phyloP scores from a whole-genome alignment of 2,329 filamentous ascomycete species.

The Sarocladium oryzae region DNA sequence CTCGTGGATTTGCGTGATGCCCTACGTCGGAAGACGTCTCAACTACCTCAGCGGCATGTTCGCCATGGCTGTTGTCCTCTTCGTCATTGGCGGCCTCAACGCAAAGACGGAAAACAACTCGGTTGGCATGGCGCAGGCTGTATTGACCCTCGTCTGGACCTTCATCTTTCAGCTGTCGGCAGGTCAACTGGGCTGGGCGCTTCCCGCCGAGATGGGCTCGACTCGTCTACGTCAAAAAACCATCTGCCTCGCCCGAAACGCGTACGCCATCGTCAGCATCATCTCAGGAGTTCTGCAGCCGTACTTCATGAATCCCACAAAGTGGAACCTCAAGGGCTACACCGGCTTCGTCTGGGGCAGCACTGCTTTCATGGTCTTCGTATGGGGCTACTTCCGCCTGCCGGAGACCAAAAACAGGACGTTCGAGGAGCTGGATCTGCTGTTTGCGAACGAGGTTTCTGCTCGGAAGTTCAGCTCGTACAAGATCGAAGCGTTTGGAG shows the following conservation, averaged over 20 bases:
- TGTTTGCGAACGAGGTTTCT: constrained; percentile 16
- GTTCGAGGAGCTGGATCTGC: constrained; percentile 18
- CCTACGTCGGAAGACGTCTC: constrained; percentile 35
- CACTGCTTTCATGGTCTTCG: constrained; percentile 12
- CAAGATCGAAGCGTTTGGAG: not conserved
- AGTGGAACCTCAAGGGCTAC: constrained; percentile 31
- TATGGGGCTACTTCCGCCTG: constrained; percentile 18
- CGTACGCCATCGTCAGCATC: constrained; percentile 17
- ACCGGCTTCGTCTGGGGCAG: constrained; percentile 15
- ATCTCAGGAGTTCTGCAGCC: constrained; percentile 19
- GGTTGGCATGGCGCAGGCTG: constrained; percentile 22
- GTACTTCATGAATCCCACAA: constrained; percentile 30
- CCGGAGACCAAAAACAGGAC: constrained; percentile 19
- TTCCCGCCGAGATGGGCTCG: constrained; percentile 24
- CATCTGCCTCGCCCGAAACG: constrained; percentile 17
- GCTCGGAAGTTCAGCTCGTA: constrained; percentile 11
- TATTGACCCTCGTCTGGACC: constrained; percentile 27
- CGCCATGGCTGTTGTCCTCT: constrained; percentile 27
- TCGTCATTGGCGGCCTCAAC: constrained; percentile 36
- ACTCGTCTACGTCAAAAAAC: constrained; percentile 19
- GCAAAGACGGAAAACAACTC: constrained; percentile 19
- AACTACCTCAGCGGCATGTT: constrained; percentile 39
- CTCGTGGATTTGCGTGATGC: constrained; percentile 32
- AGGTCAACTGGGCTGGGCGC: constrained; percentile 26
- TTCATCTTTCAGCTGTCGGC: constrained; percentile 29